phyloP scores from a whole-genome alignment of 352 stramenopile species.

The Globisporangium echinulatum region DNA sequence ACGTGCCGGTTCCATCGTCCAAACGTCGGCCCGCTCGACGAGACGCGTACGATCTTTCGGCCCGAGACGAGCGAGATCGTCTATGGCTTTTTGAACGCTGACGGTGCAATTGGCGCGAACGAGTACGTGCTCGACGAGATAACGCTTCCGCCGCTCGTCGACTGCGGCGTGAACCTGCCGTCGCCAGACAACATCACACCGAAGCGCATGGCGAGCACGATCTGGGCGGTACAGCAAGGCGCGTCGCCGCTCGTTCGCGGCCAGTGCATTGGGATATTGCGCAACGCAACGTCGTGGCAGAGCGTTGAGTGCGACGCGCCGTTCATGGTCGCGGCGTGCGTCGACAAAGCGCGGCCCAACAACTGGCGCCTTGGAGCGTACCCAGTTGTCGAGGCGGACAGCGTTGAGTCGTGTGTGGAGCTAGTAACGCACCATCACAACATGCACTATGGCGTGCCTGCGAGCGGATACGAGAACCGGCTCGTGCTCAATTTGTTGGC shows the following conservation, averaged over 20 bases:
- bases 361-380: slow-evolving; percentile 30
- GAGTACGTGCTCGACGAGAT: slow-evolving; percentile 62
- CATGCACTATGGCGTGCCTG: slow-evolving; percentile 33
- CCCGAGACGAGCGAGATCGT: slow-evolving; percentile 82
- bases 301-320: slow-evolving; percentile 48
- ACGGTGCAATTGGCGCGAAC: slow-evolving; percentile 64
- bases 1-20: slow-evolving; percentile 45
- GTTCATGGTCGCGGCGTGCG: slow-evolving; percentile 37
- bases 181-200: slow-evolving; percentile 82
- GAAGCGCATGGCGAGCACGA: slow-evolving; percentile 68
- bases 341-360: slow-evolving; percentile 21
- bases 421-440: neutral
- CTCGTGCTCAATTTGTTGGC: slow-evolving; percentile 34
- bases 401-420: slow-evolving; percentile 15
- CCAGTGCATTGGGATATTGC: slow-evolving; percentile 28
- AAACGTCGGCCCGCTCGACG: slow-evolving; percentile 32
- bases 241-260: slow-evolving; percentile 22
- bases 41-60: slow-evolving; percentile 61
- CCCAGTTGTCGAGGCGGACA: slow-evolving; percentile 26
- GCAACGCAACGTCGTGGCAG: slow-evolving; percentile 27
- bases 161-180: slow-evolving; percentile 73
- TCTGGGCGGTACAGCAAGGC: slow-evolving; percentile 44
- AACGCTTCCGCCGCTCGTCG: slow-evolving; percentile 47
- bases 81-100: slow-evolving; percentile 76
- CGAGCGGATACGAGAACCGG: slow-evolving; percentile 51